A percentile compares a stretch with the other conserved stretches of the same genome.
These are phyloP conservation scores for Gardenia jasminoides DNA, from an alignment of 257 asterid species.

Conservation along the genomic window DNA sequence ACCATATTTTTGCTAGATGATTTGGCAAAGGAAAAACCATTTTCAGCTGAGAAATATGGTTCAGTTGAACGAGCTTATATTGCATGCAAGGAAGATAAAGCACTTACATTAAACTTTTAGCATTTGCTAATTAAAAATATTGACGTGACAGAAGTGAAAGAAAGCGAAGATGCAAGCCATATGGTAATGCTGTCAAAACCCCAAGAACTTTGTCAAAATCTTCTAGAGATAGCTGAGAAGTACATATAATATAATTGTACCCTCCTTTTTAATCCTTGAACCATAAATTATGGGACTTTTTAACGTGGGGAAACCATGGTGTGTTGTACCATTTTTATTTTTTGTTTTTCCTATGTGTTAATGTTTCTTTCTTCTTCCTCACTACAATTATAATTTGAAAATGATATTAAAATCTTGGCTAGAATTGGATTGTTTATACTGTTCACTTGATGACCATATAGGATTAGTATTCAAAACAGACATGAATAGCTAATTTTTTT, in stretches of 20 bases:
- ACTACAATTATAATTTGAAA: no score
- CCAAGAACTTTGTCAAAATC: conserved; percentile 8
- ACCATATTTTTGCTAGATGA: background rate
- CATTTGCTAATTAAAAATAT: background rate
- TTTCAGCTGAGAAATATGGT: conserved; percentile 10
- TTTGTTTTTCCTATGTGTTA: no score
- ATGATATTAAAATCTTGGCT: no score
- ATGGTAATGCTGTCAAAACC: conserved; percentile 27
- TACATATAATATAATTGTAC: background rate
- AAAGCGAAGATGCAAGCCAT: conserved; percentile 10
- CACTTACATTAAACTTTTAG: background rate
- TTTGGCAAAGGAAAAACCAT: background rate
- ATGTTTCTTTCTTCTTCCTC: no score
- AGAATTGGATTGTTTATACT: no score
- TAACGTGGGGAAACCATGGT: no score
- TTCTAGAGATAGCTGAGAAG: conserved; percentile 13
- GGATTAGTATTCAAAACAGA: no score
- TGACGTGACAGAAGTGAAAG: conserved; percentile 16
- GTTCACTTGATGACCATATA: no score
- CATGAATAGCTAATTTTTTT: no score
- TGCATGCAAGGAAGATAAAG: conserved; percentile 8
- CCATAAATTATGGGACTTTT: no score
- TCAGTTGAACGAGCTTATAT: conserved; percentile 12
- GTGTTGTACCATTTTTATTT: no score
- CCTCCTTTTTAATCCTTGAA: no score